Base-by-base conservation (phyloP, 805 yeast genomes). In the Nakazawaea pomicola region DNA sequence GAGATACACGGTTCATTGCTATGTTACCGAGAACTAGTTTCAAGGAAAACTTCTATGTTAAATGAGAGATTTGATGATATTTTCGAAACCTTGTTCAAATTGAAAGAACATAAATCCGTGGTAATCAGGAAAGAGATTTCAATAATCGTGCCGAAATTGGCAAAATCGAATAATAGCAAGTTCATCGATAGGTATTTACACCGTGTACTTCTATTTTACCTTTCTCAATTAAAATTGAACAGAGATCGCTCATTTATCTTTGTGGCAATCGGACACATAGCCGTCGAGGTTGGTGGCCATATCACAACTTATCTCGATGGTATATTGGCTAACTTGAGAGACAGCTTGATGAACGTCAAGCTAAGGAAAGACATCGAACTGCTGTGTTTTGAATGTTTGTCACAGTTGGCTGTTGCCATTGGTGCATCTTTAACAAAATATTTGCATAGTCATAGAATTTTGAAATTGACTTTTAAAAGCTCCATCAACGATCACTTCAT, bases 341-440 rank as follows among this genome's bases (percentile, higher is more conserved):
- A 89, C 44, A 90, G 93, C 0, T 66, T 91, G 20, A 66, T 76
- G 1, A 64, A 68, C n/a, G 69, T 76, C 24, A 76, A 78, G 47
- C 60, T 70, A 2, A 71, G 90, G 44, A 82, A 78, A 54, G 89
- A 83, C 36, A 78, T 83, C 33, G 95, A 87, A 49, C 83, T 86
- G 0, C 89, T 95, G 1, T 76, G 91, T 16, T 91, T 90, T 53
- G 86, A 84, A 51, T 93, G 98, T 57, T 72, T 91, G 33, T 87
- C 95, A 0, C 84, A 87, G 61, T 64, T 93, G 28, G 90, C 96
- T 0, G 72, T 74, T 19, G 91, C 98, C 0, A 87, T 91, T 12
- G 97, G 97, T 0, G 95, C 96, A 10, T 95, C 96, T 0, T 67
- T 91, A 42, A 86, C 96, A 0, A 93, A 91, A 55, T 89, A 87